A percentile compares a stretch with the other conserved stretches of the same genome.
Evolutionary conservation across 1,284 basidiomycete species (phyloP).

Genomic region (Sporisorium sorghi): DNA sequence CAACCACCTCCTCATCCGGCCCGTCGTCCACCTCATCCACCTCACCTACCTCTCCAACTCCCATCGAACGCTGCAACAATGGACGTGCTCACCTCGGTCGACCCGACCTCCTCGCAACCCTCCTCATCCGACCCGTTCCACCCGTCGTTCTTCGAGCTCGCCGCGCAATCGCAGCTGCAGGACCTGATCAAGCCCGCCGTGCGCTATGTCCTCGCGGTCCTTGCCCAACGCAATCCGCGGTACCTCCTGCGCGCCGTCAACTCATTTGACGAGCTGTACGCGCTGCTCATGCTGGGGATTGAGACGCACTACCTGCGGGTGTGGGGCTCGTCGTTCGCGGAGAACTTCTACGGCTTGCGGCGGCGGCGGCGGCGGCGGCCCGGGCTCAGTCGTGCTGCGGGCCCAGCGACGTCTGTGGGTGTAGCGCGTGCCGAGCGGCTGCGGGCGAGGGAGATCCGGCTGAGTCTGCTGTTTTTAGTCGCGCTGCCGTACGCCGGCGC

Average conservation of each 20-base stretch:
- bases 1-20: no score
- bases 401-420: slow-evolving; percentile 17
- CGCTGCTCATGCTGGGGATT: slow-evolving; percentile 84
- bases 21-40: not conserved
- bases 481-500: slow-evolving; percentile 89
- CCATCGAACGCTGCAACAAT: slow-evolving; percentile 18
- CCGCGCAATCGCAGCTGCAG: slow-evolving; percentile 93
- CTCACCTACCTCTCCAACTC: not conserved
- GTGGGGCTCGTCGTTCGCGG: slow-evolving; percentile 85
- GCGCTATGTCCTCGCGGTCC: slow-evolving; percentile 90
- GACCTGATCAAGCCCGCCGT: slow-evolving; percentile 93
- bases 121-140: slow-evolving; percentile 71
- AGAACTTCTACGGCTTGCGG: slow-evolving; percentile 94
- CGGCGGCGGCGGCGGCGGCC: slow-evolving; percentile 81
- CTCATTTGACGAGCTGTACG: slow-evolving; percentile 95
- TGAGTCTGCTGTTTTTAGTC: slow-evolving; percentile 73
- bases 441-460: slow-evolving; percentile 37
- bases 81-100: slow-evolving; percentile 57
- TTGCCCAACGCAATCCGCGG: slow-evolving; percentile 93
- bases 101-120: slow-evolving; percentile 53
- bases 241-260: slow-evolving; percentile 92
- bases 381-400: slow-evolving; percentile 64
- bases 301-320: slow-evolving; percentile 89
- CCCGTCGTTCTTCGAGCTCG: slow-evolving; percentile 93
- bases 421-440: slow-evolving; percentile 42